A percentile compares a stretch with the other conserved stretches of the same genome.
These are phyloP conservation scores for Sungouiozyma intestinalis DNA, from an alignment of 805 yeast species.

Conservation along the genomic window DNA sequence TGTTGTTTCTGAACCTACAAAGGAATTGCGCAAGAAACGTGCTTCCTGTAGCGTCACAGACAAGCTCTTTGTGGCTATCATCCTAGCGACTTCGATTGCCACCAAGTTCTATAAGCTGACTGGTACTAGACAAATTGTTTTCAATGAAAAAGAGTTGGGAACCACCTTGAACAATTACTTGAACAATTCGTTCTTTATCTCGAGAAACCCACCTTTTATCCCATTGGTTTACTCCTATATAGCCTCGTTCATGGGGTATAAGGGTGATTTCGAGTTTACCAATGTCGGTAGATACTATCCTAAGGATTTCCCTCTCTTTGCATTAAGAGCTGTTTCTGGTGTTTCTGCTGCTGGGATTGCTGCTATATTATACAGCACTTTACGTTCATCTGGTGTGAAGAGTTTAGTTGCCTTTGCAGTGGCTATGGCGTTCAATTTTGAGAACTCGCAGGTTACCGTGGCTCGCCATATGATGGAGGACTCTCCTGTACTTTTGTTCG, in stretches of 20 bases:
- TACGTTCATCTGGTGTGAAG: conserved; percentile 66
- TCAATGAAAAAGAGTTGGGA: conserved; percentile 89
- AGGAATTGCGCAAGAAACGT: conserved; percentile 32
- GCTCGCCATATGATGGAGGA: conserved; percentile 66
- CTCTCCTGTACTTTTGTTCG: conserved; percentile 65
- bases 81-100: conserved; percentile 40
- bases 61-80: conserved; percentile 29
- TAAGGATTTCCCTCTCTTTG: conserved; percentile 43
- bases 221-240: conserved; percentile 65
- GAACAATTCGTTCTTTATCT: conserved; percentile 53
- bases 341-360: conserved; percentile 58
- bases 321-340: conserved; percentile 65
- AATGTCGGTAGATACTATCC: conserved; percentile 57
- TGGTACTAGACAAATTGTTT: conserved; percentile 71
- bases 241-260: conserved; percentile 55
- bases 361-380: conserved; percentile 51
- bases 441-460: conserved; percentile 57
- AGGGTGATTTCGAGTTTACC: conserved; percentile 56
- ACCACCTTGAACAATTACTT: conserved; percentile 81
- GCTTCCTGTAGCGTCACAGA: conserved; percentile 31
- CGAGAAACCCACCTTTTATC: conserved; percentile 69
- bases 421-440: conserved; percentile 46
- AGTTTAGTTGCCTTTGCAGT: conserved; percentile 50
- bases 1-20: conserved; percentile 41
- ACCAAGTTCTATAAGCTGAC: conserved; percentile 55